phyloP scores from a whole-genome alignment of 495 filamentous ascomycete genomes.

The Neurospora hispaniola region DNA sequence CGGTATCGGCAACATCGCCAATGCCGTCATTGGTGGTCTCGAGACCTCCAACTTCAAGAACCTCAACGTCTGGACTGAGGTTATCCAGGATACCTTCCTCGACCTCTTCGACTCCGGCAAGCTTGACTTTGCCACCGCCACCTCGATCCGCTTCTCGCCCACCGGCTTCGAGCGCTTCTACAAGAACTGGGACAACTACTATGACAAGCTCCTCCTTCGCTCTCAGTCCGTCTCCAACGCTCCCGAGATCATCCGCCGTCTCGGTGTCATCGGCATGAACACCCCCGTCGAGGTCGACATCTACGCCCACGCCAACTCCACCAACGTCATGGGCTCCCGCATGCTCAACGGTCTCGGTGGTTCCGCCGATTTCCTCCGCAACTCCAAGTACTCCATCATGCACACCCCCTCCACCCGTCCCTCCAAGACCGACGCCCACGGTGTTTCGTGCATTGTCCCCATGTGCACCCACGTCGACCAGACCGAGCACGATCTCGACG shows the following conservation, averaged over 20 bases:
- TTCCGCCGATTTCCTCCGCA: conserved; percentile 79
- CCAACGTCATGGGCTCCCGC: conserved; percentile 80
- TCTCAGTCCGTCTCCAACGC: conserved; percentile 84
- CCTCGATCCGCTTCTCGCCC: conserved; percentile 83
- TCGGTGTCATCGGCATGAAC: conserved; percentile 92
- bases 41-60: conserved; percentile 76
- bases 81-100: conserved; percentile 87
- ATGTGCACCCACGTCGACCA: conserved; percentile 92
- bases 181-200: conserved; percentile 70
- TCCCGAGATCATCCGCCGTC: conserved; percentile 84
- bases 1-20: conserved; percentile 91
- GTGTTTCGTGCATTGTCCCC: conserved; percentile 79
- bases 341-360: conserved; percentile 92
- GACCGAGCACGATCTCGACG: conserved; percentile 84
- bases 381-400: conserved; percentile 84
- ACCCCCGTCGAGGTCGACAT: conserved; percentile 91
- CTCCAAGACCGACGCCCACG: conserved; percentile 71
- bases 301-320: conserved; percentile 88
- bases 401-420: conserved; percentile 77
- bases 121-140: conserved; percentile 85
- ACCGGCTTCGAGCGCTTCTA: conserved; percentile 92
- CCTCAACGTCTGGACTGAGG: conserved; percentile 89
- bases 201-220: conserved; percentile 75
- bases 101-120: conserved; percentile 87
- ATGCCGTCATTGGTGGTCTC: conserved; percentile 81